Conservation (phyloP, 2,329 filamentous ascomycete species). For the Boeremia exigua region DNA sequence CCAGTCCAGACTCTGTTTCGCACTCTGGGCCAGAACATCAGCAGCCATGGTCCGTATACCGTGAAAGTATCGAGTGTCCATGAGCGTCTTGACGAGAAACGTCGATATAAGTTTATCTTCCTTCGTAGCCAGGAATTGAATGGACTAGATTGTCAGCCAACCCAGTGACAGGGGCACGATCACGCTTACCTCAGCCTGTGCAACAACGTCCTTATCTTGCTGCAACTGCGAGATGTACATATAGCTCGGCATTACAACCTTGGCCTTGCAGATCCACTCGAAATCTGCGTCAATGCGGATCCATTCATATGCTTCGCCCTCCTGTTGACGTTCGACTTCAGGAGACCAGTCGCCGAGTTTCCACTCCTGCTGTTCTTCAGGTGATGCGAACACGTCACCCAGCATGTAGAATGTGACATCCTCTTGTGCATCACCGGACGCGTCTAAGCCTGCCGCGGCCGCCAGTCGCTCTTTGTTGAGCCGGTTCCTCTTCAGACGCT, state of each 20-base stretch:
- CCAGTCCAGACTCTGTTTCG: slow-evolving; percentile 64
- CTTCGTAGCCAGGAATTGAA: slow-evolving; percentile 74
- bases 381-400: slow-evolving; percentile 84
- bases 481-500: slow-evolving; percentile 87
- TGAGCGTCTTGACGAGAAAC: slow-evolving; percentile 84
- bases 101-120: slow-evolving; percentile 81
- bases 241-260: slow-evolving; percentile 83
- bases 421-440: slow-evolving; percentile 68
- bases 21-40: slow-evolving; percentile 76
- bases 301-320: slow-evolving; percentile 97
- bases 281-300: slow-evolving; percentile 98
- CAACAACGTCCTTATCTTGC: slow-evolving; percentile 94
- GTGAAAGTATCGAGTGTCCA: slow-evolving; percentile 92
- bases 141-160: slow-evolving; percentile 54
- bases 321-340: slow-evolving; percentile 89
- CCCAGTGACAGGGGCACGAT: slow-evolving; percentile 17
- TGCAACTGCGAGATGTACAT: slow-evolving; percentile 98
- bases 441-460: slow-evolving; percentile 68
- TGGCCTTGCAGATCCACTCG: slow-evolving; percentile 90
- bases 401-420: slow-evolving; percentile 89
- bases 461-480: slow-evolving; percentile 79
- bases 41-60: slow-evolving; percentile 89
- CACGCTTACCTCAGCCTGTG: slow-evolving; percentile 61
- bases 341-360: slow-evolving; percentile 85
- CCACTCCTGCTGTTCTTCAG: slow-evolving; percentile 85